Evolutionary conservation across 371 early-diverging fungal genomes (phyloP).

Genomic region (Circinella umbellata): DNA sequence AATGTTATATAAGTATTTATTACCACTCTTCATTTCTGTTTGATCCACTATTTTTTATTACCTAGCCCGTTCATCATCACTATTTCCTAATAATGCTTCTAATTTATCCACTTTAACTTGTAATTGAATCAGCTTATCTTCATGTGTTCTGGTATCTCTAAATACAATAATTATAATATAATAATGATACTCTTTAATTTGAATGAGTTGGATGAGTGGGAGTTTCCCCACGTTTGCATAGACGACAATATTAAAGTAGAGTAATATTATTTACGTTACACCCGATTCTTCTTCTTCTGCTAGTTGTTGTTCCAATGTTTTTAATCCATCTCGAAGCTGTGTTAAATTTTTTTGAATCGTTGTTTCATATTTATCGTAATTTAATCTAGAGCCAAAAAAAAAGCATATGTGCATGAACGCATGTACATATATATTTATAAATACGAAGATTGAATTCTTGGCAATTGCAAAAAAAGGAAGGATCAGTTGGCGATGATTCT

Average conservation of each 20-base stretch:
- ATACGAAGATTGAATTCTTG: neutral
- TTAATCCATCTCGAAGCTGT: conserved; percentile 59
- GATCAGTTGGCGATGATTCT: too few relatives aligned
- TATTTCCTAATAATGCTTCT: conserved; percentile 60
- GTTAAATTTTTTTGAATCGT: conserved; percentile 61
- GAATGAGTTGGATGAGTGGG: too few relatives aligned
- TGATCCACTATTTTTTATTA: conserved; percentile 6
- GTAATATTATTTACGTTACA: conserved; percentile 43
- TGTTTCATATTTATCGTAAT: conserved; percentile 62
- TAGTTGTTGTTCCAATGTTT: conserved; percentile 62
- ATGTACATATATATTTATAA: too few relatives aligned
- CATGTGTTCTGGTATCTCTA: conserved; percentile 62
- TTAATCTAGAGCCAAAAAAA: conserved; percentile 35
- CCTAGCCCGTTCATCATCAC: conserved; percentile 55
- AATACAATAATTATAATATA: neutral
- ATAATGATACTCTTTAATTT: neutral
- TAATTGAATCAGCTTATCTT: conserved; percentile 63
- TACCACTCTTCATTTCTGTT: too few relatives aligned
- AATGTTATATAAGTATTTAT: neutral
- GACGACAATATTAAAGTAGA: neutral
- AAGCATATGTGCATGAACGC: too few relatives aligned
- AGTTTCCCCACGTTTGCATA: too few relatives aligned
- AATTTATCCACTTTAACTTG: conserved; percentile 67
- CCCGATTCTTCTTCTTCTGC: conserved; percentile 66
- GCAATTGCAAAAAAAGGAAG: neutral